These are phyloP conservation scores for Malus hybrid DNA, from an alignment of 331 rosid species.

Conservation along the genomic window DNA sequence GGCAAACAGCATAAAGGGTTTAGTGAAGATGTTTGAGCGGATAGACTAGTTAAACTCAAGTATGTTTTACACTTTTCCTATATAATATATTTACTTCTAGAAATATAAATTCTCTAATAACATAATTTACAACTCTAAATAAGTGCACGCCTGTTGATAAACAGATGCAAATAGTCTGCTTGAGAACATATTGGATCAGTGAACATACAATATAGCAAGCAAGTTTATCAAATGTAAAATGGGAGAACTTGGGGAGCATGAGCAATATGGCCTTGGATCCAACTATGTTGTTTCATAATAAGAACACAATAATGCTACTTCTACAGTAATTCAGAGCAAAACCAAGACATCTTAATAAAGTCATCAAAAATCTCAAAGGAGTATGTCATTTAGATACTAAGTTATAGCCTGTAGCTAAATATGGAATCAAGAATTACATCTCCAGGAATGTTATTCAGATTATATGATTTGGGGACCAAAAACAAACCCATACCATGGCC, in stretches of 20 bases:
- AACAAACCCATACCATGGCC: constrained; percentile 13
- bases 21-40: background rate
- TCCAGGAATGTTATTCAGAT: background rate
- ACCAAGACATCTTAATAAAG: background rate
- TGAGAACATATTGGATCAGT: background rate
- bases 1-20: background rate
- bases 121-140: background rate
- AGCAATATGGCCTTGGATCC: background rate
- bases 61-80: background rate
- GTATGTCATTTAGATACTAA: background rate
- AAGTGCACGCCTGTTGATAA: background rate
- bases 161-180: background rate
- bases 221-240: background rate
- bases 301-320: background rate
- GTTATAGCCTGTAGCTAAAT: background rate
- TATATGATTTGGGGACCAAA: background rate
- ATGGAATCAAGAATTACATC: background rate
- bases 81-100: background rate
- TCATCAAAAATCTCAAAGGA: background rate
- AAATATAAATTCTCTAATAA: background rate
- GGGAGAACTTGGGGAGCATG: background rate
- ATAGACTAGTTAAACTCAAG: background rate
- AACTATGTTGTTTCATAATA: background rate
- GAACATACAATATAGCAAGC: background rate
- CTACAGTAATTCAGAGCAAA: background rate